Evolutionary conservation across 768 basidiomycete species (phyloP), one percentile per base, ranked within the genome.

Genomic region (Mycena epipterygia): DNA sequence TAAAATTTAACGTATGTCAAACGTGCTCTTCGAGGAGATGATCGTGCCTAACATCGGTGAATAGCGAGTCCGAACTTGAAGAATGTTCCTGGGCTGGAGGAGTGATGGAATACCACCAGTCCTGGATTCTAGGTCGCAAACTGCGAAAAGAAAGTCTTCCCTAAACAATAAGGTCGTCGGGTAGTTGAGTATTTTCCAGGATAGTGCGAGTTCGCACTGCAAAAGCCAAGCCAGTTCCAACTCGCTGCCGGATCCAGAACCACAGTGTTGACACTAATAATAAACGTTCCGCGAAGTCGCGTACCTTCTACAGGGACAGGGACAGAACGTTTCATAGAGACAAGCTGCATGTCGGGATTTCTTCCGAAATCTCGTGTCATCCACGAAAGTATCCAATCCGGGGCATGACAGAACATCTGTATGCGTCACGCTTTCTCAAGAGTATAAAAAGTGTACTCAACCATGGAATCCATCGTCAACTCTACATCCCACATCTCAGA

Each of bases 401-500:
- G 56, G 39, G 21, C 55, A 29, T 58, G 56, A 41, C 56, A 42
- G 39, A 58, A 42, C 56, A 42, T 58, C 30, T 42, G 37, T 56
- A 56, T 27, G 39, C 56, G 39, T 29, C 56, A 41, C 25, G 42
- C 56, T 42, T 58, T 58, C 56, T 58, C 39, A 39, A 39, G 56
- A 58, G 27, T 42, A 58, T 58, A 58, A 42, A 56, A 58, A 30
- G 56, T 29, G 56, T 41, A 30, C 39, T 41, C 56, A 29, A n/a
- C 56, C 56, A 41, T 30, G 39, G 39, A 58, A 58, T 58, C 56
- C 25, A 58, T 58, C 56, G 56, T 58, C 56, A 58, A 42, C 56
- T 58, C 39, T 37, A 58, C 56, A 27, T 39, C 56, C 56, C 39
- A 56, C n/a, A 56, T 56, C 55, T 56, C 55, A 56, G 35, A 56